Conservation (phyloP, 2,329 filamentous ascomycete species). For the Knoxdaviesia capensis region DNA sequence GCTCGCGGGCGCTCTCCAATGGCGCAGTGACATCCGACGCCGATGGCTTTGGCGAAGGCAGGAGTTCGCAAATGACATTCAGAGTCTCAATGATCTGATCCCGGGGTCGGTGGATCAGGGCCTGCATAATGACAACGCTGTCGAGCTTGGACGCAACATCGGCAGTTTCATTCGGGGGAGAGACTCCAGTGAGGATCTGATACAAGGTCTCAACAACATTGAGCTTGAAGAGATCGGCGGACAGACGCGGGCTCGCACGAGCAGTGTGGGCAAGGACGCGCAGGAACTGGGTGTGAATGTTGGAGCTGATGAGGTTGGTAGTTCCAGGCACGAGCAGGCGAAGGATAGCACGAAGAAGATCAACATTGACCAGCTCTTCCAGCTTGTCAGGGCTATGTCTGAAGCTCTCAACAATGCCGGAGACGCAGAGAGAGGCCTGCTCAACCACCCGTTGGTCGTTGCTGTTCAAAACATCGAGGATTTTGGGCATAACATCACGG, state of each 20-base stretch:
- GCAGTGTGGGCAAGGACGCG: constrained; percentile 80
- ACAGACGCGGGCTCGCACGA: constrained; percentile 68
- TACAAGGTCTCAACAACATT: constrained; percentile 95
- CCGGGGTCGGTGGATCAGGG: constrained; percentile 80
- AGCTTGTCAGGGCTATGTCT: constrained; percentile 71
- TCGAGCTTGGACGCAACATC: constrained; percentile 75
- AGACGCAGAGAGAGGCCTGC: constrained; percentile 88
- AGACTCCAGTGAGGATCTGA: constrained; percentile 90
- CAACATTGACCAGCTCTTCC: constrained; percentile 79
- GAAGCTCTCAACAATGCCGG: constrained; percentile 92
- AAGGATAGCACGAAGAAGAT: constrained; percentile 66
- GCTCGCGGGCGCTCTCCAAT: constrained; percentile 12
- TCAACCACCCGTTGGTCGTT: constrained; percentile 94
- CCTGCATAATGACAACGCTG: constrained; percentile 96
- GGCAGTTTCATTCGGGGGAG: constrained; percentile 60
- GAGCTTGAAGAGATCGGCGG: constrained; percentile 82
- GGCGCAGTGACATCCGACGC: too few relatives aligned
- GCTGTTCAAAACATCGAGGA: constrained; percentile 76
- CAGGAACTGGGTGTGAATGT: constrained; percentile 91
- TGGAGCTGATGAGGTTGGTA: constrained; percentile 83
- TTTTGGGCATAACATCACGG: constrained; percentile 86
- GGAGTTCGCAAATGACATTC: constrained; percentile 88
- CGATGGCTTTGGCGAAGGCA: constrained; percentile 27
- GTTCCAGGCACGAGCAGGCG: constrained; percentile 81
- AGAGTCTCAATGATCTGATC: constrained; percentile 95